Base-by-base conservation (phyloP, 768 basidiomycete species). In the Rhodotorula babjevae region DNA sequence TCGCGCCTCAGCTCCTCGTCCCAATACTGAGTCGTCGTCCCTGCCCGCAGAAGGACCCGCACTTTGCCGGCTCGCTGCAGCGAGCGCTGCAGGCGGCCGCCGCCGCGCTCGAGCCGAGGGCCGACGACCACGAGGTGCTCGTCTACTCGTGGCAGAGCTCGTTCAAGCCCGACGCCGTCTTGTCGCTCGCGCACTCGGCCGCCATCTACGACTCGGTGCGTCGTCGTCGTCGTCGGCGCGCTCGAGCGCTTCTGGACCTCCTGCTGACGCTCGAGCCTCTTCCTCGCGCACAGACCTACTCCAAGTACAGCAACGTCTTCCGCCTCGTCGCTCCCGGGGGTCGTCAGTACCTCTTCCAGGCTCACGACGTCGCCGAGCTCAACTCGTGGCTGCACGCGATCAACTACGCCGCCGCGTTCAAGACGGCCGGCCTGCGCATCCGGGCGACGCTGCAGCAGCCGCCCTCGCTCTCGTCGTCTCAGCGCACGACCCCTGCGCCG, bases 391-490 rank as follows among this genome's bases (percentile, higher is more conserved):
- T 98, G 73, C 85, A 89, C 23, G 84, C 85, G 46, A 92, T 98
- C 79, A 99, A 99, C 81, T 98, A 96, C 79, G 93, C 93, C 6
- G 89, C 92, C 69, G 84, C 91, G 11, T 98, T 96, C 86, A 93
- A 89, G 82, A 87, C 91, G 3, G 85, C 88, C 25, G 89, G 89
- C 18, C 84, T 97, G 50, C 85, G 87, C 58, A 92, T 96, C 87
- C 87, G 93, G 31, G 84, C 90, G 0, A 63, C 68, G 21, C 55
- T 42, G 23, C 60, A 61, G 57, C 15, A 21, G 31, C n/a, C 44
- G 36, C 46, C 64, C 31, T n/a, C 57, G 29, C 55, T 59, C 23
- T 21, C 57, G 9, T 1, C 33, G 19, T 40, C 36, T 4, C 57
- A 59, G 36, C 57, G 29, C 33, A 19, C 36, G 31, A 12, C 56